A percentile compares a stretch with the other conserved stretches of the same genome.
Conservation (phyloP, 2,329 filamentous ascomycete species). For the Claviceps digitariae region DNA sequence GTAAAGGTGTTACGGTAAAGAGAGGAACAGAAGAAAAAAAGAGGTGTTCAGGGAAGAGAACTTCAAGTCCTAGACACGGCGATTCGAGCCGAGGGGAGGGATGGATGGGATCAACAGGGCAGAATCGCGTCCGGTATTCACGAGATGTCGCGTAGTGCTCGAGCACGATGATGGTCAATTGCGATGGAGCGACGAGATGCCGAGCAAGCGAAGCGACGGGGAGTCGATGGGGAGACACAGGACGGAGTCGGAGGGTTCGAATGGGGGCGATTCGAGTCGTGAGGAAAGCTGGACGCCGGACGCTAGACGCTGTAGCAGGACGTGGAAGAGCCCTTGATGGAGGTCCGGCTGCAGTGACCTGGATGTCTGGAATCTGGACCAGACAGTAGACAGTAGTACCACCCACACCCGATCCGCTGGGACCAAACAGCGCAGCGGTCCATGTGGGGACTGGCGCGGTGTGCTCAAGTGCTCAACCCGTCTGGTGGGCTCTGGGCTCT, state of each 20-base stretch:
- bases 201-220: conserved; percentile 4
- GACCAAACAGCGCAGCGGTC: too few relatives aligned
- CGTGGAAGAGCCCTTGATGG: not conserved
- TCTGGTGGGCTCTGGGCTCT: too few relatives aligned
- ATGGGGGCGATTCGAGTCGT: not conserved
- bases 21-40: not conserved
- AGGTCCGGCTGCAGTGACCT: not conserved
- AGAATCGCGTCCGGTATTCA: not conserved
- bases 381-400: too few relatives aligned
- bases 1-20: not conserved
- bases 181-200: conserved; percentile 5
- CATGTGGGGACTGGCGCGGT: too few relatives aligned
- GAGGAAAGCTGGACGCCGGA: too few relatives aligned
- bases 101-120: not conserved
- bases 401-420: too few relatives aligned
- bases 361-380: too few relatives aligned
- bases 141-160: not conserved
- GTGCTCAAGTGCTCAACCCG: too few relatives aligned
- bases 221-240: conserved; percentile 1
- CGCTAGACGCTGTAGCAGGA: too few relatives aligned
- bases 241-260: conserved; percentile 2
- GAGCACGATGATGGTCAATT: not conserved
- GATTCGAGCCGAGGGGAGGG: not conserved
- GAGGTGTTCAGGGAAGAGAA: not conserved
- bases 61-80: not conserved